Evolutionary conservation across 176 grass and related monocot genomes (phyloP), one percentile per base, ranked within the genome.

Genomic region (Carex cristatella): DNA sequence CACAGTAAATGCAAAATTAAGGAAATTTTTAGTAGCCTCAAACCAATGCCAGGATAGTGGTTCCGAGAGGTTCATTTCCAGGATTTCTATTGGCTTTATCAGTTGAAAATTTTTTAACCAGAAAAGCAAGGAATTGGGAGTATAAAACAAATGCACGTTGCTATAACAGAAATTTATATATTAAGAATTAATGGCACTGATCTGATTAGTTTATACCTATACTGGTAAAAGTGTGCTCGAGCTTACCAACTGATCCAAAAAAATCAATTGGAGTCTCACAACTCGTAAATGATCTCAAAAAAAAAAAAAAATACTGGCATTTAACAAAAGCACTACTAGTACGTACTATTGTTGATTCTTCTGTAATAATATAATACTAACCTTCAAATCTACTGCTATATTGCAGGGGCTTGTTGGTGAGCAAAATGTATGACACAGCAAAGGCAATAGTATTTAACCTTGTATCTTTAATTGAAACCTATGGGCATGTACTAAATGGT

Each of bases 381-480:
- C 1, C 70, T 78, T 33, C 7, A 10, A n/a, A 27, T 55, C 5
- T 63, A 49, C 4, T 85, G 4, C 79, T 80, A 59, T 80, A 73
- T 81, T 94, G 87, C 84, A 99, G 96, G 65, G 96, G 96, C 15
- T 86, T 99, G 37, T 80, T 99, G n/a, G 88, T 87, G 32, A 99
- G 96, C 84, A 99, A 95, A 88, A 99, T 99, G 96, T 91, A 92
- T 38, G 86, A 99, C 27, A 99, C 90, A 3, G 96, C 91, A 28
- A 99, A 94, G 84, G 85, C 14, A 23, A 83, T 99, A 10, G 85
- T 85, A 38, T 86, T 82, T 79, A 94, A 95, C 82, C 93, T 99
- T 56, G 79, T 99, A 16, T 92, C 89, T 78, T 51, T 99, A 61
- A 61, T 94, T 78, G 93, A 95, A 80, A 83, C 81, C 44, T 95